Conservation (phyloP, 192 early-diverging fungal species). For the Dimargaris cristalligena region DNA sequence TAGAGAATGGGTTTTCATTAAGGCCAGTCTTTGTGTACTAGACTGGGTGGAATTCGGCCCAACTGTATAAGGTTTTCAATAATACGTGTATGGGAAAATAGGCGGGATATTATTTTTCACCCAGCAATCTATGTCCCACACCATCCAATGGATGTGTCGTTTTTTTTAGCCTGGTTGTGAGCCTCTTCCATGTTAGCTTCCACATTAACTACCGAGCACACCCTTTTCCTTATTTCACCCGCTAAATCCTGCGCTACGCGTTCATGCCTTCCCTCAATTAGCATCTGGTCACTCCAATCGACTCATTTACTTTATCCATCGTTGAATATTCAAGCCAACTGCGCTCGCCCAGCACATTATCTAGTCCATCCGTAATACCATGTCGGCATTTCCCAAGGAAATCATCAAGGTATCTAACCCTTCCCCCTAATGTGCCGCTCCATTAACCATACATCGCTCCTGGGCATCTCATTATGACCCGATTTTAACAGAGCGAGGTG, state of each 20-base stretch:
- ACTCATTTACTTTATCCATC: neutral
- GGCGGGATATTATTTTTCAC: too few species aligned
- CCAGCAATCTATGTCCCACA: too few species aligned
- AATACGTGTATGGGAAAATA: too few species aligned
- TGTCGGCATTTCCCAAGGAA: conserved; percentile 33
- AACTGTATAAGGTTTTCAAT: too few species aligned
- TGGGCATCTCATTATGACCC: neutral
- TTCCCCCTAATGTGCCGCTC: neutral
- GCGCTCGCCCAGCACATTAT: neutral
- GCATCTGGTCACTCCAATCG: neutral
- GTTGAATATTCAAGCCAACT: neutral
- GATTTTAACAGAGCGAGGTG: conserved; percentile 21
- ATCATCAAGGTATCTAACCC: conserved; percentile 28
- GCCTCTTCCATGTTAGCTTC: too few species aligned
- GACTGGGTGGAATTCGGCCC: too few species aligned
- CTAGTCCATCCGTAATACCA: neutral
- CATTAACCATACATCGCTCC: conserved; percentile 6
- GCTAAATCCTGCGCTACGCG: neutral
- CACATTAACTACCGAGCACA: too few species aligned
- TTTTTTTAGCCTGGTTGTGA: too few species aligned
- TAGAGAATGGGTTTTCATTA: too few species aligned
- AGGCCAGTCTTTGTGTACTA: too few species aligned
- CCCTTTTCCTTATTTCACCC: too few species aligned
- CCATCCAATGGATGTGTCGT: too few species aligned
- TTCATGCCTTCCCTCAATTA: neutral